Evolutionary conservation across 257 asterid species (phyloP).

Genomic region (Apocynum venetum): DNA sequence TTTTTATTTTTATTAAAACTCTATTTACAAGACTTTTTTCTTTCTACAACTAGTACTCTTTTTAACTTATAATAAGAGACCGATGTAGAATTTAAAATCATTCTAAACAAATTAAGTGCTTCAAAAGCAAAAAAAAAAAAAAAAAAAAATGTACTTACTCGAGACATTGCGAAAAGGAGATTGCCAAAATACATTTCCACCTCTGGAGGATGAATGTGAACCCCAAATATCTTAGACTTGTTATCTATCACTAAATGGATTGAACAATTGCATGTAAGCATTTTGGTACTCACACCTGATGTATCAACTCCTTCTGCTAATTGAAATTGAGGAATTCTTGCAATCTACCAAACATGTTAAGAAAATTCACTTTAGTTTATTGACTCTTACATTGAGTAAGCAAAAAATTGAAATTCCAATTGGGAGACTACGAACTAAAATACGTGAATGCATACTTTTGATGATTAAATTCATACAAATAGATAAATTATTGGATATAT

Average conservation of each 20-base stretch:
- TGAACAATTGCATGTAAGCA: slow-evolving; percentile 59
- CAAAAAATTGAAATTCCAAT: too few species aligned
- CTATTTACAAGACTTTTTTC: too few species aligned
- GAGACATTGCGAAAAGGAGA: slow-evolving; percentile 56
- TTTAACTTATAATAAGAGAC: too few species aligned
- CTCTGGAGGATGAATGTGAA: slow-evolving; percentile 57
- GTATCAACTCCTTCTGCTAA: slow-evolving; percentile 72
- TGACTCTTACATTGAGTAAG: too few species aligned
- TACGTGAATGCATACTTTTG: not conserved
- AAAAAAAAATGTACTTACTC: slow-evolving; percentile 28
- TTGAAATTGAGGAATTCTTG: slow-evolving; percentile 42
- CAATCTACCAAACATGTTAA: slow-evolving; percentile 31
- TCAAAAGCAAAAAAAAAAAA: too few species aligned
- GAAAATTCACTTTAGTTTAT: not conserved
- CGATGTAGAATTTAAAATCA: too few species aligned
- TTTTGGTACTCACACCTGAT: slow-evolving; percentile 69
- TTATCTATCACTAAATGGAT: slow-evolving; percentile 47
- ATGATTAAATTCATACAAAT: too few species aligned
- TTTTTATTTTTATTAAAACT: too few species aligned
- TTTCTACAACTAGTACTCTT: too few species aligned
- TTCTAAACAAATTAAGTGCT: too few species aligned
- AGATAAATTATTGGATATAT: too few species aligned
- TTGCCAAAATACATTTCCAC: slow-evolving; percentile 37
- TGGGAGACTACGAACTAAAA: too few species aligned
- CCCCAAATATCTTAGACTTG: slow-evolving; percentile 63